phyloP scores from a whole-genome alignment of 148 eudicot species.

The Rhododendron griersonianum region DNA sequence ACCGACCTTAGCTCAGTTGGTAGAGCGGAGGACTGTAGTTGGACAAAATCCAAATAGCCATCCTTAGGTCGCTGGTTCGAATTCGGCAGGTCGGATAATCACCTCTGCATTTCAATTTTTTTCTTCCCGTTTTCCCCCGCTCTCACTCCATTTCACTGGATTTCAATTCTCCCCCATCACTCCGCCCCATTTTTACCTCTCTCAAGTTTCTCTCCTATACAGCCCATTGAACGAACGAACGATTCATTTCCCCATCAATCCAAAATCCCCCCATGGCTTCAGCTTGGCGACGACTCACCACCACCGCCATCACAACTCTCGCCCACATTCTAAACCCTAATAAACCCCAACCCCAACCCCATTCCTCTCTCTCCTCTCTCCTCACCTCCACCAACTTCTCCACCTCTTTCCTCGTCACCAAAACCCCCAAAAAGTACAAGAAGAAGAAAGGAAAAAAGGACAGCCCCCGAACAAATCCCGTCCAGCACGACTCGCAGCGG shows the following conservation, averaged over 20 bases:
- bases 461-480: conserved; percentile 50
- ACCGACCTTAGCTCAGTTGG: conserved; percentile 69
- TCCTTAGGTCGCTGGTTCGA: conserved; percentile 93
- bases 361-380: conserved; percentile 3
- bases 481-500: conserved; percentile 43
- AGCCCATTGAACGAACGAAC: neutral
- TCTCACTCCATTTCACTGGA: neutral
- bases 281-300: conserved; percentile 14
- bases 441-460: conserved; percentile 55
- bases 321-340: conserved; percentile 6
- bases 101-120: neutral
- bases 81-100: conserved; percentile 60
- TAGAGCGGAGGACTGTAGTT: conserved; percentile 66
- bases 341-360: conserved; percentile 15
- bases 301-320: conserved; percentile 4
- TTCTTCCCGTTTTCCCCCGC: no score
- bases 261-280: neutral
- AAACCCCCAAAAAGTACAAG: conserved; percentile 68
- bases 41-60: neutral
- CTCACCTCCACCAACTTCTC: conserved; percentile 35
- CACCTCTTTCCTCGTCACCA: conserved; percentile 88
- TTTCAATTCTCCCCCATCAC: neutral
- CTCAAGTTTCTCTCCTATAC: neutral
- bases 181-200: neutral
- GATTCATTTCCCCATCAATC: neutral